Evolutionary conservation across 2,329 filamentous ascomycete genomes (phyloP), one percentile per base, ranked within the genome.

Genomic region (Trichophyton simii): DNA sequence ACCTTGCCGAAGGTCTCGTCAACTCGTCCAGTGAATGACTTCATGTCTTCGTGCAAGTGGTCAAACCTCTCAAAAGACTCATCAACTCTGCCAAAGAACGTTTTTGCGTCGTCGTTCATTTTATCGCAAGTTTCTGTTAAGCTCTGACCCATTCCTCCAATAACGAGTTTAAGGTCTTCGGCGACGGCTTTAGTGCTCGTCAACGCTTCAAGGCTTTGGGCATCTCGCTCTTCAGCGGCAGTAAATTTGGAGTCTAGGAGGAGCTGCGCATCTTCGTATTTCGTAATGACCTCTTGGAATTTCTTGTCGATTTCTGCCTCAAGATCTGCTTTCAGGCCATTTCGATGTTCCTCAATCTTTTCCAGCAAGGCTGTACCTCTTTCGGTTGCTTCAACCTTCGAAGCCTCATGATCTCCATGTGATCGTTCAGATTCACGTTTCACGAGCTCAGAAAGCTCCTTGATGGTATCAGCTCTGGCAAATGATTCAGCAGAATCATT

Each of bases 401-500:
- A 82, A 5, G 87, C 87, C 61, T 89, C 87, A 25, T 94, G 81
- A n/a, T 88, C 84, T 15, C 86, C 85, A 67, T 89, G 87, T 9
- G 89, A 87, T 65, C 91, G 88, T 68, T 96, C 91, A 63, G 97
- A 96, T 70, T 96, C 91, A 0, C 83, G 78, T 72, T 88, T 91
- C 74, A 97, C 85, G 1, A 85, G 83, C 60, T 89, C 86, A 46
- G 85, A 83, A 72, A 91, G 81, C 61, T 87, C 86, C 68, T 86
- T 86, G 60, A 91, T 76, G 64, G 85, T 86, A n/a, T 82, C 79
- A 15, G 75, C 75, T 0, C 77, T 79, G 36, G 73, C 75, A 62
- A 77, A 77, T 44, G 70, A 73, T 61, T 76, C 74, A 15, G 78
- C 72, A 13, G 75, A 75, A 41, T 88, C 87, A 62, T 89, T 83